Percentiles rank a stretch among this genome's conserved stretches.
Conservation (phyloP, 2,329 filamentous ascomycete species). For the Cadophora sp. region DNA sequence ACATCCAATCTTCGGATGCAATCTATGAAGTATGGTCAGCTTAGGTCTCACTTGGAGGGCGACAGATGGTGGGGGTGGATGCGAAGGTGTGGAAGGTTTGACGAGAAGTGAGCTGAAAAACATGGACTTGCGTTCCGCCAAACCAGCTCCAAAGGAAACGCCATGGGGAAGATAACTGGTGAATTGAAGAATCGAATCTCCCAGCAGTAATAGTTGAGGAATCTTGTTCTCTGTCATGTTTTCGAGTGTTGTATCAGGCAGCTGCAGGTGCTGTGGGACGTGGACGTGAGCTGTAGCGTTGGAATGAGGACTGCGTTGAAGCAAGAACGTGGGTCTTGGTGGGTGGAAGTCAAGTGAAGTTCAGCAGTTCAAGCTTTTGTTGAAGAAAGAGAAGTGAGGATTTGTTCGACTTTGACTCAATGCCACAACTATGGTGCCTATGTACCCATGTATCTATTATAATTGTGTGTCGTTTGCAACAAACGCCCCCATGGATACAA, state of each 20-base stretch:
- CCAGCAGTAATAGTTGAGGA: conserved; percentile 82
- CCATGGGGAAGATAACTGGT: conserved; percentile 66
- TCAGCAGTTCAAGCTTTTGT: neutral
- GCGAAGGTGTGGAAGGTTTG: neutral
- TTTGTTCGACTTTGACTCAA: neutral
- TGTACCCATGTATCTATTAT: neutral
- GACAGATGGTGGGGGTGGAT: neutral
- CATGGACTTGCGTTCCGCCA: conserved; percentile 48
- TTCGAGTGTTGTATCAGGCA: neutral
- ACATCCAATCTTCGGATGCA: conserved; percentile 83
- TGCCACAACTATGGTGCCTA: neutral
- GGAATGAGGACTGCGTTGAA: neutral
- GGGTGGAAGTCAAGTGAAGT: neutral
- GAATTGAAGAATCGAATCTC: conserved; percentile 85
- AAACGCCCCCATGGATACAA: too few relatives aligned
- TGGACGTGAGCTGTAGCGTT: neutral
- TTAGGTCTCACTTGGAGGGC: neutral
- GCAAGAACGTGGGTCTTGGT: neutral
- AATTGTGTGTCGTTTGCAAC: neutral
- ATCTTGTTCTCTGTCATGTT: conserved; percentile 49
- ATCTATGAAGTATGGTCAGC: conserved; percentile 54
- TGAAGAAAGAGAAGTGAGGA: neutral
- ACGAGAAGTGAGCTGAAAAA: neutral
- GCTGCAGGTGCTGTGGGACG: neutral
- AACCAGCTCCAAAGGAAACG: conserved; percentile 75